Base-by-base conservation (phyloP, 1,284 basidiomycete genomes). In the Schizopora paradoxa region DNA sequence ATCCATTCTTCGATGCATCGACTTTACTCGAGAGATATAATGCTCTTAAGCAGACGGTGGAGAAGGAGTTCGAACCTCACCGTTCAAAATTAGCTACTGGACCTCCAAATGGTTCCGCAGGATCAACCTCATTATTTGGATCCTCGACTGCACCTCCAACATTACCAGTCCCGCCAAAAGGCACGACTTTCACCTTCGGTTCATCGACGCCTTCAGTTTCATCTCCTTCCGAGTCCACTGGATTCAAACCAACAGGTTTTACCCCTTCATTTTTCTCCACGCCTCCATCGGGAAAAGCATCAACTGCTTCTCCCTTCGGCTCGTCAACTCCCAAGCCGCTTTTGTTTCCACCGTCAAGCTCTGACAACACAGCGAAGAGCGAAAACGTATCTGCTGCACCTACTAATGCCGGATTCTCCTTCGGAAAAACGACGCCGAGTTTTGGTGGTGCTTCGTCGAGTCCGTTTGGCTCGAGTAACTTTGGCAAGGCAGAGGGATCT, bases 1-100 rank as follows among this genome's bases (percentile, higher is more conserved):
- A 94, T 61, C 82, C 86, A 1, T 92, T 92, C 61, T 61, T 69
- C n/a, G 81, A 94, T 56, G 63, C 91, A 3, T 67, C 73, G 3
- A 62, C 64, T 6, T 55, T 89, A 6, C 51, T 82, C n/a, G 74
- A 78, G 45, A 76, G 75, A 44, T 93, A 94, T 64, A 77, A 72
- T 55, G 67, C 63, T 7, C 63, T 83, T 34, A 73, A 87, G 5
- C 60, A 68, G 5, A 69, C 72, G 31, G 73, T 83, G 5, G 76
- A 81, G 56, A 72, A 71, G 36, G 73, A 82, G 29, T 80, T 70
- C 51, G 75, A 82, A 41, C 62, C 64, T 11, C 64, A 60, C 32
- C 48, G 63, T 7, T 63, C 61, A 47, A 8, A 45, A 29, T 18
- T 35, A 28, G 34, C 34, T 11, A 11, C 45, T 16, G 14, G 22